Evolutionary conservation across 352 stramenopile species (phyloP), one percentile per base, ranked within the genome.

Genomic region (Globisporangium lucens): DNA sequence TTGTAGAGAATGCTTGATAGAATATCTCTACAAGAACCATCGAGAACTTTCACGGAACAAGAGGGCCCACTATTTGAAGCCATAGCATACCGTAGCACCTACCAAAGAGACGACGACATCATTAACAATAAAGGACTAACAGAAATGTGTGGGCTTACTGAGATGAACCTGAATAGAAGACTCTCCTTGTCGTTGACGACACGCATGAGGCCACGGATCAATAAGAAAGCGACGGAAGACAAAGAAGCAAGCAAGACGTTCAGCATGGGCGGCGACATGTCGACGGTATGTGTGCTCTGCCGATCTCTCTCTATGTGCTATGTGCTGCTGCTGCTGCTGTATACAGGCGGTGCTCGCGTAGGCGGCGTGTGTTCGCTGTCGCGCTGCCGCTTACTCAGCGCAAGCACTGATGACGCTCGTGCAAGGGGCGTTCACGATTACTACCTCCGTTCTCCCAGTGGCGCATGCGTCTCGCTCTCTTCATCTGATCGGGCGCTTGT

Each of bases 11-110:
- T 24, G 24, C 0, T 24, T 24, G 24, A 30, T 22, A 36, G 36
- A n/a, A 53, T 36, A 55, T n/a, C 47, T 64, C 20, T 76, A 76
- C 29, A 74, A 73, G 65, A 76, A 61, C 71, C 63, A 56, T 29
- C 10, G 47, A 63, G 67, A 68, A 66, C 27, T 7, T 59, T 65
- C 67, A 33, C 9, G 13, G 47, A 73, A 73, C 61, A 10, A 36
- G 9, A 41, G 22, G 4, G 9, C 1, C 36, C 36, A 15, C 36
- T 43, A 38, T 38, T 38, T 8, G 8, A 38, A 38, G 35, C 35
- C 6, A 8, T 10, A 38, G 5, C 5, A 4, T 43, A 43, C 36
- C 1, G 9, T 15, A 43, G 0, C 0, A 13, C 36, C 5, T n/a
- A 47, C n/a, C 24, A 24, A 5, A n/a, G 9, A 47, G 7, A 47